phyloP scores from a whole-genome alignment of 257 asterid species.

The Plantago elongata region DNA sequence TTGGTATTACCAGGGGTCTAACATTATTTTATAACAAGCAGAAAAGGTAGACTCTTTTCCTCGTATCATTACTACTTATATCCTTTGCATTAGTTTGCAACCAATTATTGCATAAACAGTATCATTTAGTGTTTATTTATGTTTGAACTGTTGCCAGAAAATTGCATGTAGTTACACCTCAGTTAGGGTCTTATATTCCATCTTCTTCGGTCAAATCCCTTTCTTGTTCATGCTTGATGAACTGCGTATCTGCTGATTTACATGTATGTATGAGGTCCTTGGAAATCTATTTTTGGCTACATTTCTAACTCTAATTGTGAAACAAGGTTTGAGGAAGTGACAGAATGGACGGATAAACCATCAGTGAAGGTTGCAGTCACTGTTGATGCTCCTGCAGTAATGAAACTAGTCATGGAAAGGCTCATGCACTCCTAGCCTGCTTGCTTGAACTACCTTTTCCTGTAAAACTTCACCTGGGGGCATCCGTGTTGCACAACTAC shows the following conservation, averaged over 20 bases:
- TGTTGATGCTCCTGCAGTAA: conserved; percentile 74
- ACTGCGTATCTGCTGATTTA: too few species aligned
- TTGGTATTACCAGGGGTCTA: conserved; percentile 82
- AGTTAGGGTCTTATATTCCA: too few species aligned
- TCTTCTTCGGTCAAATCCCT: too few species aligned
- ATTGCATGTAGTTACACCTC: too few species aligned
- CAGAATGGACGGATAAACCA: conserved; percentile 81
- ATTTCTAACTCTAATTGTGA: conserved; percentile 6
- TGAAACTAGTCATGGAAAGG: conserved; percentile 78
- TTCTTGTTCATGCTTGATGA: too few species aligned
- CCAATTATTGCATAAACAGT: too few species aligned
- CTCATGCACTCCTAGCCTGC: conserved; percentile 51
- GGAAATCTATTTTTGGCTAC: too few species aligned
- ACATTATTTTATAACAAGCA: conserved; percentile 82
- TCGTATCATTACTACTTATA: background rate
- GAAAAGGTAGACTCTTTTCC: conserved; percentile 50
- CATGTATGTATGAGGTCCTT: too few species aligned
- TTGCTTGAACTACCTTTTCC: background rate
- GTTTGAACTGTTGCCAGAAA: background rate
- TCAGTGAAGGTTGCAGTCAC: conserved; percentile 91
- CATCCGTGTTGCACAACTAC: too few species aligned
- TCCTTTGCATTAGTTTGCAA: too few species aligned
- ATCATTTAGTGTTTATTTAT: background rate
- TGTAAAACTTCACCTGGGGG: background rate
- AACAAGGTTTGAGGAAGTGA: conserved; percentile 66